Base-by-base conservation (phyloP, 139 green algal genomes). In the Coccomyxa sp. region DNA sequence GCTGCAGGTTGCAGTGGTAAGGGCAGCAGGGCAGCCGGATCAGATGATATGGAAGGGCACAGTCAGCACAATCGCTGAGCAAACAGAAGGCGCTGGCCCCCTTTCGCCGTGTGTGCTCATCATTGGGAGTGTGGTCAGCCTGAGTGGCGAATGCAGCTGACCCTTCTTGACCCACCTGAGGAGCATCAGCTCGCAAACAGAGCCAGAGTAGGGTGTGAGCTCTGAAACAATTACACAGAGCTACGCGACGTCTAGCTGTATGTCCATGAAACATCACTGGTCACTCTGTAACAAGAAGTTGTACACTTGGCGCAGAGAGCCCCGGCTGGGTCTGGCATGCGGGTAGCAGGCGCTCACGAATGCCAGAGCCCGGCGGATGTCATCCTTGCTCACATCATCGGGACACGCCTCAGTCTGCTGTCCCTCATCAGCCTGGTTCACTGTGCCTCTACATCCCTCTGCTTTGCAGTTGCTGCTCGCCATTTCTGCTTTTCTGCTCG, bases 301-400 rank as follows among this genome's bases (percentile, higher is more conserved):
- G 80, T 82, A 96, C 14, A 96, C 90, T 83, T 96, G 90, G 71
- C 92, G 92, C 18, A 96, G 78, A 75, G 87, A 87, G 39, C 78
- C 86, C 0, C 89, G 70, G 0, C 84, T 90, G 14, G 90, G 88
- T 14, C 88, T 80, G 0, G 84, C 88, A 0, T 77, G 9, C 10
- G 91, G 91, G 79, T 87, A 94, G 50, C 77, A 79, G 0, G 37
- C 44, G 40, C 78, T 86, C 8, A 95, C 83, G 8, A 83, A 75
- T 0, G 88, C 89, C 58, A 95, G 76, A 35, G 84, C 70, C 73
- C 86, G 86, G 18, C 90, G 76, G 31, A 95, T 85, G 7, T 78
- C 79, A 18, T 90, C 75, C 84, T 92, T 93, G 40, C 39, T 81
- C 22, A 75, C 35, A n/a, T 31, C 37, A 8, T 73, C 33, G 58